Percentiles rank a stretch among this genome's conserved stretches.
These are phyloP conservation scores for Selaginella moellendorffii DNA, from an alignment of 75 land plant species.

Conservation along the genomic window DNA sequence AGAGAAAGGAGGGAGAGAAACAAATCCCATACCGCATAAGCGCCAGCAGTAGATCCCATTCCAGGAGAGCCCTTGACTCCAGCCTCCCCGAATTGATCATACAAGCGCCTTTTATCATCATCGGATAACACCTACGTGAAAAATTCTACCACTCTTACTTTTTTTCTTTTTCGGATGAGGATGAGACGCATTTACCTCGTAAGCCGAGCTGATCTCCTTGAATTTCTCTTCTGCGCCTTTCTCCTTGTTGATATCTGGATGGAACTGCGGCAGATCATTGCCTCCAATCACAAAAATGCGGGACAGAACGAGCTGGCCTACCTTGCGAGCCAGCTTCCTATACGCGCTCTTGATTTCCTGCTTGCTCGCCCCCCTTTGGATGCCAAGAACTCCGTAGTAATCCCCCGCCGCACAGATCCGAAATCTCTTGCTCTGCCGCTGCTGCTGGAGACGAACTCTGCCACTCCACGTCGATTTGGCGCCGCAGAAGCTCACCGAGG, in stretches of 20 bases:
- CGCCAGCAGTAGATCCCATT: conserved; percentile 27
- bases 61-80: conserved; percentile 53
- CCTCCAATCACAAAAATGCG: neutral
- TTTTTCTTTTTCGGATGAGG: neutral
- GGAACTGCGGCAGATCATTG: conserved; percentile 42
- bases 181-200: conserved; percentile 49
- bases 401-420: conserved; percentile 33
- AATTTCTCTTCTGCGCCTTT: conserved; percentile 92
- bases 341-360: conserved; percentile 75
- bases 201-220: conserved; percentile 95
- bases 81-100: conserved; percentile 96
- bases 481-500: too few species aligned
- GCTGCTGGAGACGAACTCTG: neutral
- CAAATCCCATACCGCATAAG: conserved; percentile 50
- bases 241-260: conserved; percentile 95
- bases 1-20: neutral
- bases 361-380: conserved; percentile 46
- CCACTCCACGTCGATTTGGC: neutral
- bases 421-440: neutral
- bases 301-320: conserved; percentile 6
- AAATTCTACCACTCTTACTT: neutral
- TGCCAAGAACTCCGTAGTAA: conserved; percentile 51
- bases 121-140: conserved; percentile 78
- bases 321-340: conserved; percentile 84
- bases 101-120: conserved; percentile 79